Base-by-base conservation (phyloP, 805 yeast genomes). In the Lachancea waltii region DNA sequence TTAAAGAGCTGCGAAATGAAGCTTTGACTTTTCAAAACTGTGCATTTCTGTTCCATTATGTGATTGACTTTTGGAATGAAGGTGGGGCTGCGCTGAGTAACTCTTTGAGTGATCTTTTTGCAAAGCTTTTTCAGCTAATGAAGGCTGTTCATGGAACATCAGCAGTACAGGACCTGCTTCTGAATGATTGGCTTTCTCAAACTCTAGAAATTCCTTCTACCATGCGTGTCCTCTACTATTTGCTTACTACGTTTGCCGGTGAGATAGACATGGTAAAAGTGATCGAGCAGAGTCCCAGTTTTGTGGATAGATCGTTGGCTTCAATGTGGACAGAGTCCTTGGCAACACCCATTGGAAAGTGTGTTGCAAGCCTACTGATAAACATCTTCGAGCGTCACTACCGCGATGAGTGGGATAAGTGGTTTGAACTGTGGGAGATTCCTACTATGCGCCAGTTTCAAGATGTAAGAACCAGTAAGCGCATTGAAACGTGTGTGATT, bases 11-110 rank as follows among this genome's bases (percentile, higher is more conserved):
- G 4, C 33, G 28, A 17, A 39, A 40, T 1, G 33, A 51, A 13
- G 31, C 59, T 7, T 38, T 53, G 7, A 41, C 48, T 4, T 32
- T 37, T 4, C 51, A 56, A 2, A 52, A 44, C 10, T 49, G 68
- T 5, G 54, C 58, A 19, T 45, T 40, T 18, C 38, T 77, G 1
- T 74, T 75, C 49, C 64, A 65, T 17, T 81, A 73, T 54, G 69
- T 81, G 10, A 60, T 80, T 26, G 87, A 79, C 46, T 78, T 73
- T 54, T 79, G 87, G 78, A 76, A 75, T 37, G 84, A 79, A 35
- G 72, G 84, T 1, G 79, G 81, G 4, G 76, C 83, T 2, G 79
- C 94, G 0, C 56, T 84, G 19, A 76, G 81, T 5, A 84, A 81
- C 51, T 79, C 94, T 0, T 56, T 85, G 36, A 72, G 68, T 38